Conservation (phyloP, 208 protist genomes). For the Leishmania arabica region DNA sequence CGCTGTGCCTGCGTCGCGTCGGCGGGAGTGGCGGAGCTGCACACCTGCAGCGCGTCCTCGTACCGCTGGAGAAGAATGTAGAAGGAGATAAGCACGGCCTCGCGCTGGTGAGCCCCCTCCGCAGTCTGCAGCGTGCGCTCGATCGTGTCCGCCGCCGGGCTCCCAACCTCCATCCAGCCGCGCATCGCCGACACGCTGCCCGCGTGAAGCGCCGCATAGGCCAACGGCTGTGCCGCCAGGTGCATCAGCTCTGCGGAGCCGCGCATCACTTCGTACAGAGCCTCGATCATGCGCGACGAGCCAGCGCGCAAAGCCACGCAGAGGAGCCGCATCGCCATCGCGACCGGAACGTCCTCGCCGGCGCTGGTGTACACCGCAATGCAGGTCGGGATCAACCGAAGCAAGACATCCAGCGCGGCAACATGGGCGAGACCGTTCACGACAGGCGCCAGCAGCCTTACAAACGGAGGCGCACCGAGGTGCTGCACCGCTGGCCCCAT, state of each 20-base stretch:
- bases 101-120: slow-evolving; percentile 24
- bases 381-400: slow-evolving; percentile 42
- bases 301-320: slow-evolving; percentile 59
- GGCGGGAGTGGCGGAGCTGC: slow-evolving; percentile 34
- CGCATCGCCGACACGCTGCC: slow-evolving; percentile 46
- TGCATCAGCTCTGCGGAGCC: slow-evolving; percentile 21
- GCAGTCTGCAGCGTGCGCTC: slow-evolving; percentile 50
- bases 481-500: slow-evolving; percentile 32
- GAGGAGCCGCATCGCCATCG: slow-evolving; percentile 59
- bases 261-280: slow-evolving; percentile 44
- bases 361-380: slow-evolving; percentile 38
- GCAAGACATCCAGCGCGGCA: slow-evolving; percentile 53
- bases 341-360: slow-evolving; percentile 27
- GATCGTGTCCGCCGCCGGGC: slow-evolving; percentile 45
- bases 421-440: slow-evolving; percentile 56
- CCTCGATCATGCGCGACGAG: slow-evolving; percentile 42
- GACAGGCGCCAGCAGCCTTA: slow-evolving; percentile 47
- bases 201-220: slow-evolving; percentile 42
- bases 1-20: slow-evolving; percentile 54
- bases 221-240: slow-evolving; percentile 56
- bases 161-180: slow-evolving; percentile 54
- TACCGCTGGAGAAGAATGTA: slow-evolving; percentile 75
- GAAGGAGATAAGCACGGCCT: slow-evolving; percentile 55
- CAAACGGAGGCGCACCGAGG: slow-evolving; percentile 41
- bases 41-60: slow-evolving; percentile 61